phyloP scores from a whole-genome alignment of 1,139 yeast species.

The Pichia sp. region DNA sequence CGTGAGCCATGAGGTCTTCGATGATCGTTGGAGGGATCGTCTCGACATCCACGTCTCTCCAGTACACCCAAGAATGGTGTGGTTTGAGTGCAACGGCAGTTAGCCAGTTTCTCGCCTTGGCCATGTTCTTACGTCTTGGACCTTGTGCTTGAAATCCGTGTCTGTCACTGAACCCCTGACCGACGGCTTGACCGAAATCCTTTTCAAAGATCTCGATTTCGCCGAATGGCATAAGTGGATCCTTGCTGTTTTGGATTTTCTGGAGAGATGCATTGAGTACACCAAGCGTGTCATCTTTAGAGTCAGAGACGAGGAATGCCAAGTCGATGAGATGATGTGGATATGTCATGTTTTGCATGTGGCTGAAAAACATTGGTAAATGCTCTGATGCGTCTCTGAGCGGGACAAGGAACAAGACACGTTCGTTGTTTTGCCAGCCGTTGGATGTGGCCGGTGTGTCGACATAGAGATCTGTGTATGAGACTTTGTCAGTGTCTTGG shows the following conservation, averaged over 20 bases:
- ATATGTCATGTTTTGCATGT: slow-evolving; percentile 54
- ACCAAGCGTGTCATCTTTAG: slow-evolving; percentile 57
- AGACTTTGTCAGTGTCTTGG: slow-evolving; percentile 11
- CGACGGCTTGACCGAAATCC: slow-evolving; percentile 81
- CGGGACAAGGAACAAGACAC: slow-evolving; percentile 58
- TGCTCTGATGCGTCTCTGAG: slow-evolving; percentile 62
- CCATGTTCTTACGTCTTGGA: slow-evolving; percentile 83
- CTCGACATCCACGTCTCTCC: slow-evolving; percentile 93
- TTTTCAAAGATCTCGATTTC: slow-evolving; percentile 68
- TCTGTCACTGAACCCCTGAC: slow-evolving; percentile 90
- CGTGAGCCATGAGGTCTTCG: slow-evolving; percentile 70
- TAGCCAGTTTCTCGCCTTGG: slow-evolving; percentile 86
- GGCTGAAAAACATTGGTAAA: slow-evolving; percentile 60
- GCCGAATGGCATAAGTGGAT: slow-evolving; percentile 47
- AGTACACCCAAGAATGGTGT: slow-evolving; percentile 90
- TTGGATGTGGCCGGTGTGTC: slow-evolving; percentile 43
- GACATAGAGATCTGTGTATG: slow-evolving; percentile 41
- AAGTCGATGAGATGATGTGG: slow-evolving; percentile 57
- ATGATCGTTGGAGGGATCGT: slow-evolving; percentile 77
- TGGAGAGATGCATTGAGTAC: slow-evolving; percentile 42
- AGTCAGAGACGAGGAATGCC: slow-evolving; percentile 58
- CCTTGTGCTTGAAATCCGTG: slow-evolving; percentile 92
- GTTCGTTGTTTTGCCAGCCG: slow-evolving; percentile 56
- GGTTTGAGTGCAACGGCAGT: slow-evolving; percentile 75
- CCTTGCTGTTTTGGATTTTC: slow-evolving; percentile 44